Percentiles rank a stretch among this genome's conserved stretches.
Conservation (phyloP, 768 basidiomycete species). For the Pulveroboletus sp. region DNA sequence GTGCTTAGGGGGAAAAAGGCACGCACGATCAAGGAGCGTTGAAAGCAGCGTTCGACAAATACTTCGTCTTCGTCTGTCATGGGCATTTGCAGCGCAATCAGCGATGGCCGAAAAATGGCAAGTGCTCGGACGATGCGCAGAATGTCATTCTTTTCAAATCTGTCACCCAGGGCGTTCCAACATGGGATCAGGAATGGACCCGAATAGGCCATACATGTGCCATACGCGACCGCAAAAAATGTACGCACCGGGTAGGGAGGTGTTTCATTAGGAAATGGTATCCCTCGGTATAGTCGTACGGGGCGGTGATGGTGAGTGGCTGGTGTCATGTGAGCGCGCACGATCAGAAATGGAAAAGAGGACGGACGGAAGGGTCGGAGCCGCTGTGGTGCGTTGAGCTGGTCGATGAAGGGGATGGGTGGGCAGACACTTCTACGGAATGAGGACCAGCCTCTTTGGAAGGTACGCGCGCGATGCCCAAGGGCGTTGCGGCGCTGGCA, state of each 20-base stretch:
- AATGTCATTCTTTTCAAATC: constrained; percentile 96
- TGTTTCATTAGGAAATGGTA: constrained; percentile 98
- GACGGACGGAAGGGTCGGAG: constrained; percentile 32
- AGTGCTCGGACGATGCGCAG: constrained; percentile 91
- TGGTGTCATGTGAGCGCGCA: constrained; percentile 54
- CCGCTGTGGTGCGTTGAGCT: constrained; percentile 39
- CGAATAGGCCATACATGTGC: constrained; percentile 41
- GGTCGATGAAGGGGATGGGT: constrained; percentile 43
- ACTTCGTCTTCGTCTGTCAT: constrained; percentile 94
- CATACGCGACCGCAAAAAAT: constrained; percentile 31
- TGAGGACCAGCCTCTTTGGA: constrained; percentile 28
- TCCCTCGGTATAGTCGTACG: constrained; percentile 94
- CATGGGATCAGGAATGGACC: constrained; percentile 37
- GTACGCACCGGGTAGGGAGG: constrained; percentile 73
- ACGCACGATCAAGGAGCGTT: constrained; percentile 83
- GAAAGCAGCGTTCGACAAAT: constrained; percentile 95
- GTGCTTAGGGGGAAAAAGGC: not conserved
- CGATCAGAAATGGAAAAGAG: constrained; percentile 18
- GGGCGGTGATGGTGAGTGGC: constrained; percentile 60
- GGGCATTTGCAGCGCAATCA: constrained; percentile 98
- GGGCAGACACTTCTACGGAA: constrained; percentile 27
- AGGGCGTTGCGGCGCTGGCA: constrained; percentile 39
- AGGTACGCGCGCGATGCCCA: constrained; percentile 28
- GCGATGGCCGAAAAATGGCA: constrained; percentile 92
- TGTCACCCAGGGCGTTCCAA: constrained; percentile 36